Evolutionary conservation across 2,329 filamentous ascomycete genomes (phyloP).

Genomic region (Penicillium italicum): DNA sequence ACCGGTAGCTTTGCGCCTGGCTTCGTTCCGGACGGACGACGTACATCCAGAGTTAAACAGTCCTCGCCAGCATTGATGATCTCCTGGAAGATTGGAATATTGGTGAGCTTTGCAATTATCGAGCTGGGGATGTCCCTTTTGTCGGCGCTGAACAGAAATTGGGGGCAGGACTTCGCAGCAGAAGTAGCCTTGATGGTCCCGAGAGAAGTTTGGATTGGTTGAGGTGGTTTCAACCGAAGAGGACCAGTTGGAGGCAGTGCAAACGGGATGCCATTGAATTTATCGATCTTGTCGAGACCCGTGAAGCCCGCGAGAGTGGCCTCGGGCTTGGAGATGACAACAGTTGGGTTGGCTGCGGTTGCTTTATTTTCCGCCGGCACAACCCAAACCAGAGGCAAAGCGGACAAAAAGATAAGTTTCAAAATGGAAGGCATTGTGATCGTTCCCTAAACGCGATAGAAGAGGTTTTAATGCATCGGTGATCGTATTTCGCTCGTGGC

Average conservation of each 20-base stretch:
- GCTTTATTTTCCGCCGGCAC: conserved; percentile 38
- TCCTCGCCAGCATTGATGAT: conserved; percentile 58
- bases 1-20: conserved; percentile 60
- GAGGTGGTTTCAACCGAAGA: conserved; percentile 67
- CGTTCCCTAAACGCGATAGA: neutral
- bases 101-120: conserved; percentile 50
- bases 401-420: conserved; percentile 3
- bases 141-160: conserved; percentile 61
- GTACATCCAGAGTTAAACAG: conserved; percentile 60
- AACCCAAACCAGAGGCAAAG: conserved; percentile 13
- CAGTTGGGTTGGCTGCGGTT: conserved; percentile 47
- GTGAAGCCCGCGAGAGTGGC: conserved; percentile 51
- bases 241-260: conserved; percentile 64
- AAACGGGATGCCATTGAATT: conserved; percentile 72
- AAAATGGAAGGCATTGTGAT: conserved; percentile 3
- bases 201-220: conserved; percentile 54
- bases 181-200: conserved; percentile 61
- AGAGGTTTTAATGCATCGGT: neutral
- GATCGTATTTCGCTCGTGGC: neutral
- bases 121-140: conserved; percentile 41
- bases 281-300: conserved; percentile 53
- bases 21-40: conserved; percentile 56
- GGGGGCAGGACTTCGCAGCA: conserved; percentile 63
- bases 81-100: conserved; percentile 57
- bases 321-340: conserved; percentile 49